Conservation (phyloP, 768 basidiomycete species). For the Floccularia luteovirens region DNA sequence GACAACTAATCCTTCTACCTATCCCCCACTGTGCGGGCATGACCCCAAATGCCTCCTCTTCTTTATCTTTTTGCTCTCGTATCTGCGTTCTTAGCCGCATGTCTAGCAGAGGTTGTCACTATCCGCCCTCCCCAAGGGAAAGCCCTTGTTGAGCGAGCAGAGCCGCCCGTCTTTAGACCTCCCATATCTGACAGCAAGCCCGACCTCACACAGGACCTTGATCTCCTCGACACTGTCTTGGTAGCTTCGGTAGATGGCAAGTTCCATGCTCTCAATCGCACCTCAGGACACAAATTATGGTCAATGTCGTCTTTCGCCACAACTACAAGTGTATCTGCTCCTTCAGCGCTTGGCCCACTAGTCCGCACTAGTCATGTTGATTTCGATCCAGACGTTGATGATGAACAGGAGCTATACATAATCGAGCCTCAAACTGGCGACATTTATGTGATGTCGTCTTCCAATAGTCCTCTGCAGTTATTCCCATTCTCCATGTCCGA, state of each 20-base stretch:
- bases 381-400: conserved; percentile 46
- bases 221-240: conserved; percentile 77
- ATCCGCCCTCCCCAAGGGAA: conserved; percentile 12
- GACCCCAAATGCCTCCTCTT: conserved; percentile 25
- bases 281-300: conserved; percentile 80
- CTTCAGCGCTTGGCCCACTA: conserved; percentile 61
- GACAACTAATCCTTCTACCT: too few relatives aligned
- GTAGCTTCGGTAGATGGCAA: conserved; percentile 92
- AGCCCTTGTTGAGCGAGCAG: conserved; percentile 18
- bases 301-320: conserved; percentile 66
- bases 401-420: conserved; percentile 79
- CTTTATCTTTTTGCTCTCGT: conserved; percentile 14
- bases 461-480: conserved; percentile 67
- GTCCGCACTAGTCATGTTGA: conserved; percentile 63
- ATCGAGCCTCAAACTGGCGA: conserved; percentile 94
- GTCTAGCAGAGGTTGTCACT: conserved; percentile 22
- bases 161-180: conserved; percentile 10
- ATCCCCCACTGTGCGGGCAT: background rate
- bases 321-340: conserved; percentile 27
- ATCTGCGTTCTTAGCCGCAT: conserved; percentile 17
- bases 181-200: conserved; percentile 10
- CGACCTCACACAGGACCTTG: conserved; percentile 34
- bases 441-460: conserved; percentile 78
- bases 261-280: conserved; percentile 88
- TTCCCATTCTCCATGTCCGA: conserved; percentile 91